Evolutionary conservation across 2,329 filamentous ascomycete genomes (phyloP), one percentile per base, ranked within the genome.

Genomic region (Phialocephala subalpina): DNA sequence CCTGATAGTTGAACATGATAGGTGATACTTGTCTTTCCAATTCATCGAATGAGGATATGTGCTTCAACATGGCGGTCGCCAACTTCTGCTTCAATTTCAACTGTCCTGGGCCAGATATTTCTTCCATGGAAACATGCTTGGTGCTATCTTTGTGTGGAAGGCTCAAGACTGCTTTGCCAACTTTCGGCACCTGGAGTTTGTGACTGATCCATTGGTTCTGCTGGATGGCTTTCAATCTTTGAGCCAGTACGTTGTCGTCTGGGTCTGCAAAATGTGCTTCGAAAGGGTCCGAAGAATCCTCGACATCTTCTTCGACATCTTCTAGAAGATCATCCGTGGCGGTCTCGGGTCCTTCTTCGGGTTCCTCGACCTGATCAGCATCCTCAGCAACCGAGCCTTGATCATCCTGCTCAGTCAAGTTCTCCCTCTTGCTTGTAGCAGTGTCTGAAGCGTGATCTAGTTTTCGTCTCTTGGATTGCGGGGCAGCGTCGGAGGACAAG

Each of bases 1-100:
- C 95, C 62, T 88, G 86, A 75, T 98, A 97, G 71, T 89, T 88
- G 77, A 97, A 97, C 0, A 97, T 82, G 11, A 91, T 83, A 0
- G 91, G 87, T 1, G 90, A 88, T 42, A 97, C 74, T 1, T 84
- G 82, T 71, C 89, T 86, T 73, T 93, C 89, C 0, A 90, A 77
- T 0, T 83, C 78, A 62, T 87, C 83, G 65, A 97, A 88, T 3
- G 80, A 80, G 2, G 85, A 78, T 55, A 87, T 79, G 71, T 87
- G 82, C 59, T 86, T 83, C 20, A 78, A 77, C 27, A 87, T 84
- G 11, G 82, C 79, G 62, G 86, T 83, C 25, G 81, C 80, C 29
- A 97, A 80, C 73, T 90, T 91, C 68, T 89, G 86, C 78, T 97
- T 97, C 64, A 96, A 83, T 71, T 89, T 85, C 55, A 90, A 72